phyloP scores from a whole-genome alignment of 2,329 filamentous ascomycete species.

The Sclerotinia glacialis region DNA sequence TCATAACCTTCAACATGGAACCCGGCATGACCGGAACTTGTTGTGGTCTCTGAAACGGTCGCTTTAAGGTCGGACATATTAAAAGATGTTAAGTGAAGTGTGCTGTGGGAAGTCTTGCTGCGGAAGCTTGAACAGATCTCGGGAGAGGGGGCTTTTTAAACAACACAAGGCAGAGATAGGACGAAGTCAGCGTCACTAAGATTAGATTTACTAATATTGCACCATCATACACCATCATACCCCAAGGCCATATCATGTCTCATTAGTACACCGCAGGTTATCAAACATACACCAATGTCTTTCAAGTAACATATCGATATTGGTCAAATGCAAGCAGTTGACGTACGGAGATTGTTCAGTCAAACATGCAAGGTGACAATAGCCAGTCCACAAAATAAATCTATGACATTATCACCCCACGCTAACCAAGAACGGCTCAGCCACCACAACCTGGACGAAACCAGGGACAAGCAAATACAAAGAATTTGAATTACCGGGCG shows the following conservation, averaged over 20 bases:
- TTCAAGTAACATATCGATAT: slow-evolving; percentile 12
- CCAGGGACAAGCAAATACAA: slow-evolving; percentile 17
- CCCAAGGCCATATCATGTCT: slow-evolving; percentile 7
- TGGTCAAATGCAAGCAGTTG: slow-evolving; percentile 12
- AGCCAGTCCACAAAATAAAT: not conserved
- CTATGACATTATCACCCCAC: slow-evolving; percentile 15
- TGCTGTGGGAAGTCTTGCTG: not conserved
- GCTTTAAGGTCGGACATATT: slow-evolving; percentile 70
- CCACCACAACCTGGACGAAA: not conserved
- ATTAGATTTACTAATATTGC: slow-evolving; percentile 5
- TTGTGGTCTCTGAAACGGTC: slow-evolving; percentile 59
- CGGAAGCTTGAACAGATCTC: not conserved
- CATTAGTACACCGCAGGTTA: slow-evolving; percentile 8
- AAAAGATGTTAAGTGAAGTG: not conserved
- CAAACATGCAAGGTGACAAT: slow-evolving; percentile 10
- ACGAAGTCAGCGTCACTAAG: slow-evolving; percentile 6
- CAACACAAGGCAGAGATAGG: not conserved
- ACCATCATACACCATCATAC: slow-evolving; percentile 13
- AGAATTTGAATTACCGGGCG: slow-evolving; percentile 1
- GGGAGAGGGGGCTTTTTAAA: slow-evolving; percentile 3
- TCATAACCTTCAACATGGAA: slow-evolving; percentile 72
- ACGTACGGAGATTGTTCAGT: slow-evolving; percentile 7
- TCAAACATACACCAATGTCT: slow-evolving; percentile 2
- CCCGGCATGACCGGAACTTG: slow-evolving; percentile 43
- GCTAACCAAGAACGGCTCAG: slow-evolving; percentile 5